Evolutionary conservation across 1,284 basidiomycete species (phyloP), one percentile per base, ranked within the genome.

Genomic region (Crucibulum cyathiforme): DNA sequence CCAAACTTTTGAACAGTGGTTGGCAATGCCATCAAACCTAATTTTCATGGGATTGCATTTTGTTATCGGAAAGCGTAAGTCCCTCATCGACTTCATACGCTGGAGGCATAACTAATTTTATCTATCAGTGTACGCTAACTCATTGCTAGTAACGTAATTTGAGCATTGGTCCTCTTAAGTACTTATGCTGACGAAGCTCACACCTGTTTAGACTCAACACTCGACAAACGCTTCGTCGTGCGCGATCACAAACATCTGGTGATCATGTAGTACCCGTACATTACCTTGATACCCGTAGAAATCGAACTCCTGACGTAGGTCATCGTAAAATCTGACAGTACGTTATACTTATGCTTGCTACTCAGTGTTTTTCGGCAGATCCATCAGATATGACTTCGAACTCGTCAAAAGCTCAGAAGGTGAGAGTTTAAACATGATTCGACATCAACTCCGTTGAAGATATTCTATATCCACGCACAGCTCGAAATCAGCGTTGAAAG

Each of bases 41-140:
- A 72, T 85, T 46, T 85, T 85, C 64, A 77, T 85, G 73, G 83
- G 82, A 1, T 67, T 85, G 35, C 82, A 85, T 64, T 83, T 85
- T 58, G 76, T 80, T 8, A 85, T 85, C 54, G 77, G 80, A 59
- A 85, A 85, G 66, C 67, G 83, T 85, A 60, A 41, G 75, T 70
- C 12, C 5, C 38, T 36, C n/a, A 43, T 54, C 13, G 6, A 12
- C 6, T 24, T n/a, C 36, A 6, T 54, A 13, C 19, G 31, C 35
- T n/a, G 6, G 13, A 15, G 7, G 7, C 31, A 17, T 19, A 17
- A 49, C 31, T 34, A 17, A 19, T 13, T 9, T 17, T 12, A 10
- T 48, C 19, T 43, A n/a, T 12, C 64, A 79, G 77, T 78, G 7
- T 79, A 78, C 60, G 78, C 78, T 12, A 70, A 66, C 50, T 68